These are phyloP conservation scores for Cryptococcus sp. DNA, from an alignment of 1,284 basidiomycete genomes.

Conservation along the genomic window DNA sequence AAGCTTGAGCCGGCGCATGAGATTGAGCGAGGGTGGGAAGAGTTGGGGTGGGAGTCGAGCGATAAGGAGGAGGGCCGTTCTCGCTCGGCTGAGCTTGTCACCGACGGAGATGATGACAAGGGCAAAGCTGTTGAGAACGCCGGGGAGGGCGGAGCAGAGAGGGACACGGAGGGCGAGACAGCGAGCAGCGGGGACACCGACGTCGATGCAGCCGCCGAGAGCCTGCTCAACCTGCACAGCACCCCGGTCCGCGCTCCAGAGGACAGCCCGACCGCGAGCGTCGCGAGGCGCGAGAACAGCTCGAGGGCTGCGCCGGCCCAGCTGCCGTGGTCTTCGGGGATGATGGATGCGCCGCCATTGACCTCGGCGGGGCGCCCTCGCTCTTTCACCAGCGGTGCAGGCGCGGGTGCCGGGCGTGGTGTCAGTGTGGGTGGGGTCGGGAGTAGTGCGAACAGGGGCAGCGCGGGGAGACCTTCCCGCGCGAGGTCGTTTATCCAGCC, in stretches of 20 bases:
- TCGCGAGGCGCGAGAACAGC: background rate
- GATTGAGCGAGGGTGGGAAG: conserved; percentile 8
- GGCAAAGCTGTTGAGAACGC: background rate
- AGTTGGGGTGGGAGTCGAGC: conserved; percentile 1
- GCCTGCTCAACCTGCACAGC: conserved; percentile 15
- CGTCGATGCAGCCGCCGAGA: conserved; percentile 15
- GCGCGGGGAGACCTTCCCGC: background rate
- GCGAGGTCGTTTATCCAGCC: conserved; percentile 14
- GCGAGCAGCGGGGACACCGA: background rate
- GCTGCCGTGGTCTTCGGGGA: background rate
- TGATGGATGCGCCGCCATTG: conserved; percentile 7
- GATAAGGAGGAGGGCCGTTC: background rate
- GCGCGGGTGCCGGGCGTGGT: background rate
- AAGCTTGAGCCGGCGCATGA: conserved; percentile 10
- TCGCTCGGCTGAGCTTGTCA: background rate
- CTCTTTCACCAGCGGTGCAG: too few species aligned
- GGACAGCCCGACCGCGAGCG: conserved; percentile 1
- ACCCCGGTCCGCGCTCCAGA: conserved; percentile 13
- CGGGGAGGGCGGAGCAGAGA: background rate
- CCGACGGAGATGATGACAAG: background rate
- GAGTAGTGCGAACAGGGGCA: background rate
- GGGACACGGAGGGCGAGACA: background rate
- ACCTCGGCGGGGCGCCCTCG: conserved; percentile 1
- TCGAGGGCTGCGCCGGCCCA: background rate
- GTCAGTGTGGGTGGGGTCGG: background rate